Evolutionary conservation across 208 protist species (phyloP).

Genomic region (Leishmania turanica): DNA sequence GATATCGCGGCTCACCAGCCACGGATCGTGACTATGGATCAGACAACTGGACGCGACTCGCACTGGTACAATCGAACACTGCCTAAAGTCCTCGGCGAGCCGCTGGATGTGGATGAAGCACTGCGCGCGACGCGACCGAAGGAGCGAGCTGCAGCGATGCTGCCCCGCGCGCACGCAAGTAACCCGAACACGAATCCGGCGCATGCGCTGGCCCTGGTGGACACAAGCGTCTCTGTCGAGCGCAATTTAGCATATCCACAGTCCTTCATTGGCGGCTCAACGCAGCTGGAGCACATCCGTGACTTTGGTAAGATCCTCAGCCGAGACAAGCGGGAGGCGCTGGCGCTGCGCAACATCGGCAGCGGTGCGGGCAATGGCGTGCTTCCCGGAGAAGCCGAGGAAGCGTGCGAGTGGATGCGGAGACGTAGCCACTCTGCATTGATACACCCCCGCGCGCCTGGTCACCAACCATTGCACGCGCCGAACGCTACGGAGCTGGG

Average conservation of each 20-base stretch:
- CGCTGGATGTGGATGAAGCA: slow-evolving; percentile 52
- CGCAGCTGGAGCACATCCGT: slow-evolving; percentile 38
- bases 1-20: slow-evolving; percentile 54
- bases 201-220: slow-evolving; percentile 1
- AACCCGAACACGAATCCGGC: neutral
- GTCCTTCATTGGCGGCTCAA: slow-evolving; percentile 39
- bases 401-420: slow-evolving; percentile 33
- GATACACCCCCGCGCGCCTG: slow-evolving; percentile 67
- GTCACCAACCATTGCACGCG: slow-evolving; percentile 57
- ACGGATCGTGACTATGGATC: slow-evolving; percentile 55
- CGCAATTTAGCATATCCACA: slow-evolving; percentile 59
- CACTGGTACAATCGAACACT: slow-evolving; percentile 57
- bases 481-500: slow-evolving; percentile 61
- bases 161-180: slow-evolving; percentile 19
- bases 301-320: slow-evolving; percentile 54
- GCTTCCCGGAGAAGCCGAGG: slow-evolving; percentile 8
- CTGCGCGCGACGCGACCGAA: slow-evolving; percentile 52
- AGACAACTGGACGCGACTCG: slow-evolving; percentile 49
- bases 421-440: slow-evolving; percentile 35
- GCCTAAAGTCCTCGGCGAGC: slow-evolving; percentile 24
- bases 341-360: slow-evolving; percentile 5
- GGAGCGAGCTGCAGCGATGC: slow-evolving; percentile 37
- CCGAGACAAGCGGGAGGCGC: slow-evolving; percentile 41
- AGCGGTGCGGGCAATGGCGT: slow-evolving; percentile 8
- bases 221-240: slow-evolving; percentile 66